phyloP scores from a whole-genome alignment of 805 yeast genomes.

The Sungouiozyma intestinalis region DNA sequence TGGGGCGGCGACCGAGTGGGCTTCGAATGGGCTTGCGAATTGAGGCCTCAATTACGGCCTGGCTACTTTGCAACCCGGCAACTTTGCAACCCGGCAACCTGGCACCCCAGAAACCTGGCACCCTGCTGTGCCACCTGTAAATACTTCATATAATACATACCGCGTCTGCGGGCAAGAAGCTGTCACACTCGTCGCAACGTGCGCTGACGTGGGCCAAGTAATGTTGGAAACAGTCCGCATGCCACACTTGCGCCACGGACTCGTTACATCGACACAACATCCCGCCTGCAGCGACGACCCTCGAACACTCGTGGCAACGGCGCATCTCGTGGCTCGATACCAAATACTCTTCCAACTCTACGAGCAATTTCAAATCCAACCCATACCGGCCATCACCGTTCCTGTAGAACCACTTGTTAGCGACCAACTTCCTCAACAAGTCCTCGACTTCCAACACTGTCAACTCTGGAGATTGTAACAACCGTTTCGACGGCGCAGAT shows the following conservation, averaged over 20 bases:
- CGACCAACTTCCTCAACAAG: constrained; percentile 13
- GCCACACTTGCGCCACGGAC: constrained; percentile 14
- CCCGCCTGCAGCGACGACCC: constrained; percentile 19
- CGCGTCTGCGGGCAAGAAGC: constrained; percentile 12
- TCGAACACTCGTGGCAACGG: constrained; percentile 15
- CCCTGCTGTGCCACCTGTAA: not conserved
- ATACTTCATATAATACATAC: constrained; percentile 14
- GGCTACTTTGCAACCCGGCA: too few species aligned
- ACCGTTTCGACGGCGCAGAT: constrained; percentile 14
- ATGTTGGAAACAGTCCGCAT: constrained; percentile 25
- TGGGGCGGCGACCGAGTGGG: constrained; percentile 1
- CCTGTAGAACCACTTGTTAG: constrained; percentile 22
- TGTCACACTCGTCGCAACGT: constrained; percentile 13
- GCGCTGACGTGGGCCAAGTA: constrained; percentile 19
- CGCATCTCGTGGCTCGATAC: constrained; percentile 10
- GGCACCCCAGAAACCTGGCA: too few species aligned
- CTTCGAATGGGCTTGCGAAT: not conserved
- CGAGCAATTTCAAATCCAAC: constrained; percentile 17
- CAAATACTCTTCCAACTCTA: constrained; percentile 21
- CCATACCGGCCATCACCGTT: constrained; percentile 17
- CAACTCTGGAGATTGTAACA: constrained; percentile 12
- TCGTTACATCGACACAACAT: constrained; percentile 3
- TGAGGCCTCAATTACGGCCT: too few species aligned
- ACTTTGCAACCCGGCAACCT: too few species aligned
- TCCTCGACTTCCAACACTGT: constrained; percentile 15